Percentiles rank a stretch among this genome's conserved stretches.
Conservation (phyloP, 495 filamentous ascomycete species). For the Schizothecium vesticola region DNA sequence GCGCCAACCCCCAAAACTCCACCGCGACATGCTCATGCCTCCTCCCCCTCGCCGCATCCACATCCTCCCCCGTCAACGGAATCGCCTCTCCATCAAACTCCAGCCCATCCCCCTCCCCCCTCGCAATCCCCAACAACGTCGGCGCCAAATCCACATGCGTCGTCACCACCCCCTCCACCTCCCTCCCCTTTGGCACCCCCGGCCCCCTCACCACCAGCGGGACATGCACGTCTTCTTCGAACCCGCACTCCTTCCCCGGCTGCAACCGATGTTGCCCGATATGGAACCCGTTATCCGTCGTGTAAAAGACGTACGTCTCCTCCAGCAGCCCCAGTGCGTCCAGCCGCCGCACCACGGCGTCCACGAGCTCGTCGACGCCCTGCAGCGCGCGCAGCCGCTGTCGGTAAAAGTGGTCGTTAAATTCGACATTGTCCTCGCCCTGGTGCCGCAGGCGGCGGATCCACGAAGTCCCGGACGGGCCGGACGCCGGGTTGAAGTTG, state of each 20-base stretch:
- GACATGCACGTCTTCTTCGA: conserved; percentile 69
- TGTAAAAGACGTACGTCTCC: conserved; percentile 68
- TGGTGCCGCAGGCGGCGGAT: conserved; percentile 49
- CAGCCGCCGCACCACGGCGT: conserved; percentile 48
- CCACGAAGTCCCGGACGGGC: conserved; percentile 58
- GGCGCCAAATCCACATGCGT: conserved; percentile 67
- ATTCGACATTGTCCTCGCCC: conserved; percentile 51
- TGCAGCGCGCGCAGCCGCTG: conserved; percentile 59
- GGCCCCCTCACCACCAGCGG: conserved; percentile 61
- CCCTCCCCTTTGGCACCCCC: conserved; percentile 39
- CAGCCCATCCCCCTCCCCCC: conserved; percentile 32
- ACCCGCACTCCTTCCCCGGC: conserved; percentile 67
- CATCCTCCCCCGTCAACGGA: conserved; percentile 35
- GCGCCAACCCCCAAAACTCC: conserved; percentile 57
- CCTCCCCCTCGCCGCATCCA: conserved; percentile 24
- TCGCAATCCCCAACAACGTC: conserved; percentile 54
- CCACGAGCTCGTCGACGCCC: conserved; percentile 66
- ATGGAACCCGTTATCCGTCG: conserved; percentile 71
- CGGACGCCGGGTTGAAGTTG: conserved; percentile 48
- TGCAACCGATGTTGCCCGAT: conserved; percentile 68
- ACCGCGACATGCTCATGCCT: conserved; percentile 62
- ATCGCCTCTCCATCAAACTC: conserved; percentile 55
- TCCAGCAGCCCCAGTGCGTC: conserved; percentile 50
- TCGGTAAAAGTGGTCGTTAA: conserved; percentile 64
- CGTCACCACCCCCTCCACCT: conserved; percentile 51